A percentile compares a stretch with the other conserved stretches of the same genome.
These are phyloP conservation scores for Amaranthus palmeri DNA, from an alignment of 148 eudicot genomes.

Conservation along the genomic window DNA sequence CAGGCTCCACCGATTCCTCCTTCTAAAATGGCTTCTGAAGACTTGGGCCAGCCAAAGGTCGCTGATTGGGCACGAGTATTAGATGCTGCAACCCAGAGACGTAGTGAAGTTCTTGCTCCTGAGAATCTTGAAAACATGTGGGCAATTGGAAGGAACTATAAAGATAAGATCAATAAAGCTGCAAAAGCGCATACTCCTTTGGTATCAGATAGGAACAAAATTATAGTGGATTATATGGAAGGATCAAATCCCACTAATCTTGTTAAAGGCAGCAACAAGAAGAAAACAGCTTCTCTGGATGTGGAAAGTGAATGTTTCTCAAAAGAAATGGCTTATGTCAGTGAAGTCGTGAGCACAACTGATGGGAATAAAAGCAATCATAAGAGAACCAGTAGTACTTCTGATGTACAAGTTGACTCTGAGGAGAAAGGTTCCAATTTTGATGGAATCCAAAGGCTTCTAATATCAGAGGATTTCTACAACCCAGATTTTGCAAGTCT, in stretches of 20 bases:
- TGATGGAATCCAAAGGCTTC: constrained; percentile 40
- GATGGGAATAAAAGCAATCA: constrained; percentile 46
- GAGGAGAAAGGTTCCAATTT: constrained; percentile 31
- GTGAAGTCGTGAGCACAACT: constrained; percentile 23
- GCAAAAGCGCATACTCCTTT: constrained; percentile 33
- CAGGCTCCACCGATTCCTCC: constrained; percentile 37
- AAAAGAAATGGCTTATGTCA: constrained; percentile 20
- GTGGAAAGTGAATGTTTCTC: constrained; percentile 26
- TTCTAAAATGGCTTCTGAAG: constrained; percentile 32
- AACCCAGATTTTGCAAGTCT: constrained; percentile 45
- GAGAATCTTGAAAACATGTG: constrained; percentile 98
- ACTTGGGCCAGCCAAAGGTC: constrained; percentile 43
- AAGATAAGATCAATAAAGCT: constrained; percentile 59
- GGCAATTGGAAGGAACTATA: constrained; percentile 87
- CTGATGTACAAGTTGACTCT: constrained; percentile 47
- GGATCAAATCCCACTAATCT: constrained; percentile 31
- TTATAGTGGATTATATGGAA: constrained; percentile 21
- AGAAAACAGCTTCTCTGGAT: constrained; percentile 22
- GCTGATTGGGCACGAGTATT: constrained; percentile 83
- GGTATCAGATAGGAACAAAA: constrained; percentile 30
- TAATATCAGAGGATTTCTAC: constrained; percentile 79
- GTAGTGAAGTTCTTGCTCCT: constrained; percentile 92
- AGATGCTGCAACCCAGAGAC: constrained; percentile 92
- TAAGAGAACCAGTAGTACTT: constrained; percentile 80
- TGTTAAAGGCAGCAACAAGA: constrained; percentile 25